Conservation (phyloP, 106 monocot genomes). For the Xerophyta viscosa region DNA sequence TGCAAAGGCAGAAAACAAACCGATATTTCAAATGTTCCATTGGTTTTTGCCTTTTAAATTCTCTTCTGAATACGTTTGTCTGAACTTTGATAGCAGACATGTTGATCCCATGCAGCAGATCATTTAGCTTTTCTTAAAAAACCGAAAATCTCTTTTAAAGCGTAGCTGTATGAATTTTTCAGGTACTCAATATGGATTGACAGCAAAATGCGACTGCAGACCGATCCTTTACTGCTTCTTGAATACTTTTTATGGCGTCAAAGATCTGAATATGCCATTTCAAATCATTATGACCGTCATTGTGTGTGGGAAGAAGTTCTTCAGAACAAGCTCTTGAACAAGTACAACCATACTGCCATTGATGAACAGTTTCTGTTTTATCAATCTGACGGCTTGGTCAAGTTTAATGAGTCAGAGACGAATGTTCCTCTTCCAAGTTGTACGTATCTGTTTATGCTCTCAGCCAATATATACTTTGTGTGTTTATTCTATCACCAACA, state of each 20-base stretch:
- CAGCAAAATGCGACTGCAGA: conserved; percentile 74
- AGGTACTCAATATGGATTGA: conserved; percentile 97
- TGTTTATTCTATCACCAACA: too few relatives aligned
- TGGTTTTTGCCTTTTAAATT: too few relatives aligned
- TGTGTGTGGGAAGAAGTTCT: conserved; percentile 94
- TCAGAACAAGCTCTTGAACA: conserved; percentile 90
- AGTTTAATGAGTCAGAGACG: conserved; percentile 59
- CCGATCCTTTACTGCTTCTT: conserved; percentile 72
- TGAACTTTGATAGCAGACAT: too few relatives aligned
- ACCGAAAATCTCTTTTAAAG: too few relatives aligned
- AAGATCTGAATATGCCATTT: conserved; percentile 75
- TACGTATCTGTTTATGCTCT: conserved; percentile 19
- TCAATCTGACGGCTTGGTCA: conserved; percentile 71
- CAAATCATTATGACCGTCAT: conserved; percentile 82
- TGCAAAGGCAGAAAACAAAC: too few relatives aligned
- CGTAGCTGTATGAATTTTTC: too few relatives aligned
- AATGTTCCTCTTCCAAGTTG: conserved; percentile 74
- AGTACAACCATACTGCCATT: conserved; percentile 83
- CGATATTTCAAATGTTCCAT: too few relatives aligned
- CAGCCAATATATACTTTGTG: too few relatives aligned
- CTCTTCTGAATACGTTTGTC: too few relatives aligned
- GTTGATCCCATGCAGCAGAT: too few relatives aligned
- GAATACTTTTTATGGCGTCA: conserved; percentile 84
- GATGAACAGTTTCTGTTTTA: conserved; percentile 90
- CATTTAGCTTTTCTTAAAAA: too few relatives aligned